Conservation (phyloP, 2,329 filamentous ascomycete genomes). For the Aspergillus alliaceus region DNA sequence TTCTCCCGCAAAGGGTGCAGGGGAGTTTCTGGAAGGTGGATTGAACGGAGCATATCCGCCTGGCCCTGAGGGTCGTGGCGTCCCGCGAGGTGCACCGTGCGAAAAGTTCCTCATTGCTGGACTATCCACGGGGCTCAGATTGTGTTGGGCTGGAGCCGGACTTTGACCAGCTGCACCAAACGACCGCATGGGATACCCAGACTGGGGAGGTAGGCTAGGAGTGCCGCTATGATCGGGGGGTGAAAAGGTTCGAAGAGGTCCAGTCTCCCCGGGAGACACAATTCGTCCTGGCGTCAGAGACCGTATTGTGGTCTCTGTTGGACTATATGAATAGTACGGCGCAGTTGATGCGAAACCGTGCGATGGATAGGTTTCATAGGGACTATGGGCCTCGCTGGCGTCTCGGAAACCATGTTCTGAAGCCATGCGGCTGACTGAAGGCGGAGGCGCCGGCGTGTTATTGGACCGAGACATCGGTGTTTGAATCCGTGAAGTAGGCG, state of each 20-base stretch:
- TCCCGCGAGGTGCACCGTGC: conserved; percentile 10
- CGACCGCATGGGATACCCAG: conserved; percentile 16
- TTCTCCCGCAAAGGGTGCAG: background rate
- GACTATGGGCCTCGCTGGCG: conserved; percentile 3
- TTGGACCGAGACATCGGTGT: conserved; percentile 14
- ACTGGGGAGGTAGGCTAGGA: conserved; percentile 7
- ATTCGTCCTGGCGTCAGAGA: conserved; percentile 16
- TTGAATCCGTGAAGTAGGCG: conserved; percentile 15
- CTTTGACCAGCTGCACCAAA: conserved; percentile 15
- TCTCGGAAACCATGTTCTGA: conserved; percentile 3
- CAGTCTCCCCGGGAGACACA: conserved; percentile 4
- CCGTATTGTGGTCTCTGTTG: conserved; percentile 22
- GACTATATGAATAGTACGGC: conserved; percentile 22
- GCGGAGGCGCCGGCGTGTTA: conserved; percentile 15
- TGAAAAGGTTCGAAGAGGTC: conserved; percentile 10
- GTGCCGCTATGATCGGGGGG: conserved; percentile 7
- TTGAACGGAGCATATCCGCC: conserved; percentile 25
- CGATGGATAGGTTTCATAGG: conserved; percentile 3
- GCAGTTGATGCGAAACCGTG: background rate
- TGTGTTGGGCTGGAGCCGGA: conserved; percentile 13
- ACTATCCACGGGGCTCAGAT: conserved; percentile 17
- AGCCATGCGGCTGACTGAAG: conserved; percentile 21
- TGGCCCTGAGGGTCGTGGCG: conserved; percentile 10
- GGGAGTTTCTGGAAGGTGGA: conserved; percentile 8
- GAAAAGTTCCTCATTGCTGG: conserved; percentile 16